Evolutionary conservation across 495 filamentous ascomycete species (phyloP), one percentile per base, ranked within the genome.

Genomic region (Staphylotrichum longicolle): DNA sequence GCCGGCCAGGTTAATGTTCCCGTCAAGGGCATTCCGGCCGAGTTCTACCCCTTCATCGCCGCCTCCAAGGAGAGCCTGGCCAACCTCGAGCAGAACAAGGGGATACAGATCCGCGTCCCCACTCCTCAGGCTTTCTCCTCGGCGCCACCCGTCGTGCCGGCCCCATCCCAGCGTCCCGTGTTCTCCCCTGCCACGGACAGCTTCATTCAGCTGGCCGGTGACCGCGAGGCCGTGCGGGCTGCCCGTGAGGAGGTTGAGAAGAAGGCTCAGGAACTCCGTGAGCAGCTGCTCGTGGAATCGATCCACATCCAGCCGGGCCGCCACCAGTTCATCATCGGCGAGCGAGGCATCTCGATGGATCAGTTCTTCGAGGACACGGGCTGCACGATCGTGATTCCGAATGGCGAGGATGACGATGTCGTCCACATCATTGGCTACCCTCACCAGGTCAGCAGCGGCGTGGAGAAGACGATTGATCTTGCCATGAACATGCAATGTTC

Each of bases 11-110:
- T 93, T 69, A 93, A 81, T 73, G 73, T 90, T 37, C 85, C 86
- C 41, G 72, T 98, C 62, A 88, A 86, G 72, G 82, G 87, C 14
- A 87, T 97, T 60, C 93, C 93, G 3, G 86, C 93, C 20, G 91
- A 96, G 70, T 95, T 90, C 72, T 99, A 91, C 75, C 95, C 93
- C 12, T 98, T 98, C 78, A 89, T 99, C 71, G 88, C 90, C 32
- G 93, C 93, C 32, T 84, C 89, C 12, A 84, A 93, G 68, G 89
- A 91, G 68, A 76, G 78, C 39, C 77, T 82, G 49, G 75, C 90
- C 62, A 80, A 83, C 45, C 80, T 96, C 42, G 90, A 96, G 72
- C 71, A 76, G 34, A 69, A 77, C 47, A 74, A 75, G 32, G 85
- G 86, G 55, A 75, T 94, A 15, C 86, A 88, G 69, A 77, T 96